Percentiles rank a stretch among this genome's conserved stretches.
These are phyloP conservation scores for Boletus subluridellus DNA, from an alignment of 1,284 basidiomycete species.

Conservation along the genomic window DNA sequence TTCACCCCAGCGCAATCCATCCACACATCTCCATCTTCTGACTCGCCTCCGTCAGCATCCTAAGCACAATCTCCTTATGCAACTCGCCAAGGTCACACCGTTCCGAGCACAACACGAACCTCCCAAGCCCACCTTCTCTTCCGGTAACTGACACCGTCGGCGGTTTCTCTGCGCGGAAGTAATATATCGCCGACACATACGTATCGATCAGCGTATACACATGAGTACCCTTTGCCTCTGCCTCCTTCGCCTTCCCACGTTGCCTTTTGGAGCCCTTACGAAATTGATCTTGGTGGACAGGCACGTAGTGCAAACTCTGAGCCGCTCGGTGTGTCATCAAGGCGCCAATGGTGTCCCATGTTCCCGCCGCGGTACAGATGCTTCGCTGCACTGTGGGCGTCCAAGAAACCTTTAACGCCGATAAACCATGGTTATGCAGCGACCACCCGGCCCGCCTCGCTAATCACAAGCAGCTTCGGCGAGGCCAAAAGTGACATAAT, in stretches of 20 bases:
- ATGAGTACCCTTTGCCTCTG: background rate
- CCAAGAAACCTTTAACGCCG: too few relatives aligned
- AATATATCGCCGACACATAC: slow-evolving; percentile 15
- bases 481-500: too few relatives aligned
- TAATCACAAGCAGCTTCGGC: too few relatives aligned
- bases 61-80: background rate
- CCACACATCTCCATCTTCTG: background rate
- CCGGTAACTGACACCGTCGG: slow-evolving; percentile 23
- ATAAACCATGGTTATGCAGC: too few relatives aligned
- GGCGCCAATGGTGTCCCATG: too few relatives aligned
- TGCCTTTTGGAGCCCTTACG: background rate
- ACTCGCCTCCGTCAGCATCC: slow-evolving; percentile 13
- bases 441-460: too few relatives aligned
- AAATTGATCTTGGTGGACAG: background rate
- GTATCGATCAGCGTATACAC: slow-evolving; percentile 19
- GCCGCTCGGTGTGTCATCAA: too few relatives aligned
- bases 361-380: too few relatives aligned
- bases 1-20: too few relatives aligned
- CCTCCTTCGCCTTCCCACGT: background rate
- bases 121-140: slow-evolving; percentile 19
- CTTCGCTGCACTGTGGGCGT: too few relatives aligned
- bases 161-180: slow-evolving; percentile 15
- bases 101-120: slow-evolving; percentile 21
- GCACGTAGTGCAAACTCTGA: background rate
- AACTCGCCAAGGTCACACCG: slow-evolving; percentile 13